Evolutionary conservation across 305 asterid genomes (phyloP), one percentile per base, ranked within the genome.

Genomic region (Fraxinus velutina): DNA sequence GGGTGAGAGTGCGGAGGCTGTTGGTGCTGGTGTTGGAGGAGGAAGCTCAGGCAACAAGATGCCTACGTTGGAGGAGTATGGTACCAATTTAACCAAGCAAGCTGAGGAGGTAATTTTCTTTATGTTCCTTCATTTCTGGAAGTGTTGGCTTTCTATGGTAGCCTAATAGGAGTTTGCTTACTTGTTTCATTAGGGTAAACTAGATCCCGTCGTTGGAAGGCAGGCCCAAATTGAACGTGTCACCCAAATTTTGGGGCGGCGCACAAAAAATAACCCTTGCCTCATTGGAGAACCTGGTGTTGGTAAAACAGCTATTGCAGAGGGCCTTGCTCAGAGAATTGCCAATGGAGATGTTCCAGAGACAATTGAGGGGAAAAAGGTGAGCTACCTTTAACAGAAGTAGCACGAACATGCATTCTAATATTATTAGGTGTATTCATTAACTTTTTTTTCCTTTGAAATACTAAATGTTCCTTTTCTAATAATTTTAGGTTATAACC

Each of bases 261-360:
- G 99, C 24, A 93, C 99, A 22, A 95, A 95, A 85, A 95, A 95
- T 80, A 95, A 95, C 85, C 98, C 99, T n/a, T 95, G 99, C 85
- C 98, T 95, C 85, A 92, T 95, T 82, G 99, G 99, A 88, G 99
- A 95, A 86, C 99, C 99, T 74, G 99, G 99, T 83, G 99, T 95
- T 34, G 99, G 99, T 52, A 95, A 95, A 91, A 95, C 99, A 83
- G 98, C 99, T 76, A 92, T 95, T 83, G 99, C 99, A 30, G 99
- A 95, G 85, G 98, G 99, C 22, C 92, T 95, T 73, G 99, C 99
- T 72, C 99, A 95, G 86, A 90, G 99, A 89, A 95, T 95, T 86
- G 94, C 97, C 64, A 90, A n/a, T 76, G 98, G 99, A 15, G 98
- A 92, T 89, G 98, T 93, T 79, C 98, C 98, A 3, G 98, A 95